phyloP scores from a whole-genome alignment of 805 yeast species.

The Cyberlindnera mycetangii region DNA sequence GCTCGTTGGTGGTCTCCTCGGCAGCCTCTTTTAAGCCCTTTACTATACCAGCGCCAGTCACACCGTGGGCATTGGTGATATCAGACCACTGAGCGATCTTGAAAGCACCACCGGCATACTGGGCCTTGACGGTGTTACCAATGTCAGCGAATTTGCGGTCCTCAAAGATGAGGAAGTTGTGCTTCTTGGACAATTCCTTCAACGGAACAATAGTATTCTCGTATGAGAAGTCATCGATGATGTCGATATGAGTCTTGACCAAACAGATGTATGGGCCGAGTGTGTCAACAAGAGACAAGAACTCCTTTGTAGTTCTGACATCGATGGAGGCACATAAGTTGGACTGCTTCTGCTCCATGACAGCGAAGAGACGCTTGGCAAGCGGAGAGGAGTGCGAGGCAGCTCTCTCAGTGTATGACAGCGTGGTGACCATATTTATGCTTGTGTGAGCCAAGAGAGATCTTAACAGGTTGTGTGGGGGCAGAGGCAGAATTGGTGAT shows the following conservation, averaged over 20 bases:
- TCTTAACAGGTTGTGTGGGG: neutral
- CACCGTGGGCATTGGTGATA: conserved; percentile 96
- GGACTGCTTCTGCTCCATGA: conserved; percentile 78
- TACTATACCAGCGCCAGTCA: conserved; percentile 93
- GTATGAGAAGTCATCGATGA: conserved; percentile 81
- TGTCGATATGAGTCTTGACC: conserved; percentile 93
- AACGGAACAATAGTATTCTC: conserved; percentile 79
- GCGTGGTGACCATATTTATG: conserved; percentile 23
- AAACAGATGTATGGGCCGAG: conserved; percentile 91
- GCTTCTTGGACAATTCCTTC: conserved; percentile 67
- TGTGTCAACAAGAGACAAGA: conserved; percentile 66
- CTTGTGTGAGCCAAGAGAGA: neutral
- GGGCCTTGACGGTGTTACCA: conserved; percentile 95
- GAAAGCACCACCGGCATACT: conserved; percentile 87
- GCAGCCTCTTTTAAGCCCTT: conserved; percentile 83
- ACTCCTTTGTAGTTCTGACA: conserved; percentile 75
- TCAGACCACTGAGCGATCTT: conserved; percentile 93
- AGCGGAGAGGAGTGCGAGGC: conserved; percentile 69
- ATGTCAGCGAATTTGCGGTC: conserved; percentile 98
- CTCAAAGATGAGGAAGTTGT: conserved; percentile 89
- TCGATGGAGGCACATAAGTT: conserved; percentile 95
- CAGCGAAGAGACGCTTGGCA: conserved; percentile 65
- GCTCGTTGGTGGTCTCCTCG: conserved; percentile 60
- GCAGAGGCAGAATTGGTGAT: neutral
- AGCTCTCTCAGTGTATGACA: conserved; percentile 68